phyloP scores from a whole-genome alignment of 306 rosid species.

The Quercus parvula region DNA sequence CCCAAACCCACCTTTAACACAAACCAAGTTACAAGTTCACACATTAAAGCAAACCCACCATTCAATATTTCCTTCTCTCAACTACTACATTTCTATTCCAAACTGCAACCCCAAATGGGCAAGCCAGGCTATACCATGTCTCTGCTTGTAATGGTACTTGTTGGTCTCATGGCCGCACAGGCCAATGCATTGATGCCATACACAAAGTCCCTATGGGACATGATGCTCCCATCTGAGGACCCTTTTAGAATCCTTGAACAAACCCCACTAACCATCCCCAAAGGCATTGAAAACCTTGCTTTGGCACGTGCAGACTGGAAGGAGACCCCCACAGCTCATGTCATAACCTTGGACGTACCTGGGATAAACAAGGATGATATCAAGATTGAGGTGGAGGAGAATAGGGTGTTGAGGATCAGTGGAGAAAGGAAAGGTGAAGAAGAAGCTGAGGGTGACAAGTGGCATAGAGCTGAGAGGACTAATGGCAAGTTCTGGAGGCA shows the following conservation, averaged over 20 bases:
- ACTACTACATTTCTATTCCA: background rate
- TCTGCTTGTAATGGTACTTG: background rate
- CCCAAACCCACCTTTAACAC: background rate
- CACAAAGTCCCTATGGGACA: slow-evolving; percentile 35
- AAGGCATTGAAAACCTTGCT: slow-evolving; percentile 17
- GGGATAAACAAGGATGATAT: slow-evolving; percentile 41
- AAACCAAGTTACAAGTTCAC: background rate
- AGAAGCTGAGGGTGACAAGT: slow-evolving; percentile 26
- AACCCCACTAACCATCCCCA: slow-evolving; percentile 23
- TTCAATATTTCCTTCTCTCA: no score
- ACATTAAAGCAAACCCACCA: background rate
- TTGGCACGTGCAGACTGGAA: slow-evolving; percentile 53
- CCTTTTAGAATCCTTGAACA: slow-evolving; percentile 48
- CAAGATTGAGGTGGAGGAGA: slow-evolving; percentile 43
- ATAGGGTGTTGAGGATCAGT: slow-evolving; percentile 39
- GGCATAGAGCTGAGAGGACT: slow-evolving; percentile 41
- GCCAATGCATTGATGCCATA: slow-evolving; percentile 32
- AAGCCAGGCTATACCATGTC: background rate
- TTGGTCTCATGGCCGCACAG: background rate
- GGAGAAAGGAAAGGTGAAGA: slow-evolving; percentile 31
- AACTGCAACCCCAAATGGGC: background rate
- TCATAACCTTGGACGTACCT: slow-evolving; percentile 32
- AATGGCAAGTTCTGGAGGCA: slow-evolving; percentile 48
- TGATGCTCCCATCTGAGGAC: slow-evolving; percentile 34
- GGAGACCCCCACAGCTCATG: slow-evolving; percentile 27